Percentiles rank a stretch among this genome's conserved stretches.
Evolutionary conservation across 257 asterid genomes (phyloP).

Genomic region (Prunella vulgaris): DNA sequence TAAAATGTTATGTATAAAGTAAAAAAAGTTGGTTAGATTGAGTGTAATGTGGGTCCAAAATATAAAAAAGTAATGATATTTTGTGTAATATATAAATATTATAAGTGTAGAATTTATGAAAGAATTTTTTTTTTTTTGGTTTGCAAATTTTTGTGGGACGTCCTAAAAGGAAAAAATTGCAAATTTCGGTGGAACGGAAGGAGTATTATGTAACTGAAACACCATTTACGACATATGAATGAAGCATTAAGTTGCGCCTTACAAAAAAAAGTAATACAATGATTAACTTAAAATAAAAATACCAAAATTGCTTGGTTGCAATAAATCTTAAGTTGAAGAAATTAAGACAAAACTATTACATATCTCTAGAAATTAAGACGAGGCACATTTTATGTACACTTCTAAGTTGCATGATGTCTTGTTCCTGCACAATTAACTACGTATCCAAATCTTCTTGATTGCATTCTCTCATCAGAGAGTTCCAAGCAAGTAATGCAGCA

Average conservation of each 20-base stretch:
- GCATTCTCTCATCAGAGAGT: constrained; percentile 46
- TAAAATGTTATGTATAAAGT: too few species aligned
- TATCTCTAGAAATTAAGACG: neutral
- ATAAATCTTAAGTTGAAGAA: neutral
- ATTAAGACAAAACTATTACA: too few species aligned
- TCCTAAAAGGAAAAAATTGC: too few species aligned
- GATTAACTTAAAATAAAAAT: neutral
- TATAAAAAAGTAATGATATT: too few species aligned
- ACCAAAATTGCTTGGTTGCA: constrained; percentile 6
- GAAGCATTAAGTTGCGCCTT: neutral
- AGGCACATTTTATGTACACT: constrained; percentile 1
- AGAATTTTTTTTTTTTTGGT: too few species aligned
- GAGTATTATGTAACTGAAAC: neutral
- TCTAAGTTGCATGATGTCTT: constrained; percentile 4
- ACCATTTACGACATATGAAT: neutral
- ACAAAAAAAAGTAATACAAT: neutral
- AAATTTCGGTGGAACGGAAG: too few species aligned
- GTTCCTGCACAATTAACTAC: neutral
- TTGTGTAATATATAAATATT: too few species aligned
- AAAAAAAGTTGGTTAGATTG: too few species aligned
- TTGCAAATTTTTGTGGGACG: too few species aligned
- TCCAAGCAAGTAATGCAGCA: constrained; percentile 85
- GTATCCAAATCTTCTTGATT: constrained; percentile 27
- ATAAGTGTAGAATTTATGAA: too few species aligned
- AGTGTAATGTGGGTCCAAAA: too few species aligned